These are phyloP conservation scores for Saturnispora silvae DNA, from an alignment of 805 yeast species.

Conservation along the genomic window DNA sequence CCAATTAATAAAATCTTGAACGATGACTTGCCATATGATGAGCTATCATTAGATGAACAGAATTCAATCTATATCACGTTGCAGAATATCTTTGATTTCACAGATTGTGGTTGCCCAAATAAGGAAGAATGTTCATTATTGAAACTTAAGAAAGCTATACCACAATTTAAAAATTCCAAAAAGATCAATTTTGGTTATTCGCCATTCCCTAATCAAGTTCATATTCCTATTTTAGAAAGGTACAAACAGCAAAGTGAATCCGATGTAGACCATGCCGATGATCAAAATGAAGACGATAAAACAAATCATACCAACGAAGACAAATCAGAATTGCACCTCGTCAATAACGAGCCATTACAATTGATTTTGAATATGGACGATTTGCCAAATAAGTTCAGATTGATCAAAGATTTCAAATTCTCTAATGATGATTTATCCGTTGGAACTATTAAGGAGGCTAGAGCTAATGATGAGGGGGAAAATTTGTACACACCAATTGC, in stretches of 20 bases:
- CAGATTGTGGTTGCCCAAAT: slow-evolving; percentile 51
- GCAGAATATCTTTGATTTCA: slow-evolving; percentile 49
- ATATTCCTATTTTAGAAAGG: slow-evolving; percentile 23
- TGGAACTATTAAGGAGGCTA: not conserved
- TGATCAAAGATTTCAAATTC: slow-evolving; percentile 7
- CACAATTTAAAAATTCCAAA: slow-evolving; percentile 49
- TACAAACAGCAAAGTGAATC: too few species aligned
- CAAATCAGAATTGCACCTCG: too few species aligned
- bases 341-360: slow-evolving; percentile 2
- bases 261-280: too few species aligned
- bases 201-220: slow-evolving; percentile 22
- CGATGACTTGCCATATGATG: slow-evolving; percentile 40
- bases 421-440: too few species aligned
- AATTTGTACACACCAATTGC: slow-evolving; percentile 12
- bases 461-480: slow-evolving; percentile 4
- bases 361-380: slow-evolving; percentile 6
- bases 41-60: slow-evolving; percentile 41
- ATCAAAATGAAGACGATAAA: too few species aligned
- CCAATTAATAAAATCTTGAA: slow-evolving; percentile 51
- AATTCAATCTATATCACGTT: slow-evolving; percentile 48
- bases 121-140: slow-evolving; percentile 43
- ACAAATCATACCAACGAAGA: too few species aligned
- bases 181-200: slow-evolving; percentile 22
- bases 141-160: slow-evolving; percentile 52
- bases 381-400: slow-evolving; percentile 10